Evolutionary conservation across 495 filamentous ascomycete species (phyloP).

Genomic region (Hypoxylon subgilvum): DNA sequence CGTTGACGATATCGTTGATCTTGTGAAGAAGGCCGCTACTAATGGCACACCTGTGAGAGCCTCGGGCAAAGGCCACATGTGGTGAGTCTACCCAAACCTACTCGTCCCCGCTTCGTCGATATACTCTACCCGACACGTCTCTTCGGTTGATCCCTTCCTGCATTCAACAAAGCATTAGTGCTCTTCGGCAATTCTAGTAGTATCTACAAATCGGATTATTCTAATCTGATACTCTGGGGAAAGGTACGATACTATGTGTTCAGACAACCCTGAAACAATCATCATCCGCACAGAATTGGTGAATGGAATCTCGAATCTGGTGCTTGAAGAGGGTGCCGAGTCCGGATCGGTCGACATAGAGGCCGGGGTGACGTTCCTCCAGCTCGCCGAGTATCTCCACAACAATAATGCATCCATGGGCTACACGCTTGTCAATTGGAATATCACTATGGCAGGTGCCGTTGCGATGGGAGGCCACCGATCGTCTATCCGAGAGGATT

Average conservation of each 20-base stretch:
- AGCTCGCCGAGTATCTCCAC: slow-evolving; percentile 57
- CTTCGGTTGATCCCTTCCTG: neutral
- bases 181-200: neutral
- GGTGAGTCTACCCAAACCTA: slow-evolving; percentile 35
- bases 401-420: slow-evolving; percentile 51
- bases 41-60: slow-evolving; percentile 49
- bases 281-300: slow-evolving; percentile 55
- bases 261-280: slow-evolving; percentile 47
- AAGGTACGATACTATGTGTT: slow-evolving; percentile 59
- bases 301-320: slow-evolving; percentile 48
- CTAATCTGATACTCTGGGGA: slow-evolving; percentile 1
- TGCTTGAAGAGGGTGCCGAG: slow-evolving; percentile 42
- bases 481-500: slow-evolving; percentile 52
- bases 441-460: slow-evolving; percentile 57
- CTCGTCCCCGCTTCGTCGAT: neutral
- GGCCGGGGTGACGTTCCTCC: slow-evolving; percentile 57
- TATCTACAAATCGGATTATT: neutral
- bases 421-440: slow-evolving; percentile 59
- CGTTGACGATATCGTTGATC: slow-evolving; percentile 49
- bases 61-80: slow-evolving; percentile 57
- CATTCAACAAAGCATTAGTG: neutral
- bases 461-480: slow-evolving; percentile 60
- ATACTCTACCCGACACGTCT: neutral
- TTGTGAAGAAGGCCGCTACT: slow-evolving; percentile 47
- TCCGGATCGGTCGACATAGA: slow-evolving; percentile 53